A percentile compares a stretch with the other conserved stretches of the same genome.
Conservation (phyloP, 2,329 filamentous ascomycete species). For the Dactylellina sp. region DNA sequence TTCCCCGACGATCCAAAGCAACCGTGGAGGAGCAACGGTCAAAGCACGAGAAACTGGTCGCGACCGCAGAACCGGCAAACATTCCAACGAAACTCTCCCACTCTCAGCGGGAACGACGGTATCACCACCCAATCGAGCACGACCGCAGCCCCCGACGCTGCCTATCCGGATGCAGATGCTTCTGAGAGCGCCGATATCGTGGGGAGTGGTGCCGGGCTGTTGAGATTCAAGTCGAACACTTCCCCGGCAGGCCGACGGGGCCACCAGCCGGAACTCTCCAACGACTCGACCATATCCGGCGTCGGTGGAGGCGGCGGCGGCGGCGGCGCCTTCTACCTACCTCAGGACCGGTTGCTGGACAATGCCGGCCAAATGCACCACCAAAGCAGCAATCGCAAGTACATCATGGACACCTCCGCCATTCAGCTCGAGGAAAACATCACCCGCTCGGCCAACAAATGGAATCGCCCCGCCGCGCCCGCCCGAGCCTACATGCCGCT, state of each 20-base stretch:
- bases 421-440: constrained; percentile 54
- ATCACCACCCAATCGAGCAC: not conserved
- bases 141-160: constrained; percentile 24
- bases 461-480: constrained; percentile 38
- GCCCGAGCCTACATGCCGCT: constrained; percentile 43
- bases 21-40: constrained; percentile 29
- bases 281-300: constrained; percentile 44
- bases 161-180: constrained; percentile 26
- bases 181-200: constrained; percentile 19
- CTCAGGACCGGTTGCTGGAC: constrained; percentile 46
- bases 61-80: constrained; percentile 44
- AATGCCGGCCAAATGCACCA: constrained; percentile 32
- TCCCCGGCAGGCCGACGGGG: constrained; percentile 33
- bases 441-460: constrained; percentile 15
- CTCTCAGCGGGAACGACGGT: constrained; percentile 27
- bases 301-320: constrained; percentile 18
- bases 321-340: constrained; percentile 30
- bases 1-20: constrained; percentile 24
- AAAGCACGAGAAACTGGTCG: constrained; percentile 50
- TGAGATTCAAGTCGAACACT: constrained; percentile 37
- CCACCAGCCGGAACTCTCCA: constrained; percentile 52
- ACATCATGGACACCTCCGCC: constrained; percentile 43
- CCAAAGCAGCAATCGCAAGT: constrained; percentile 49
- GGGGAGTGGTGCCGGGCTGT: constrained; percentile 33
- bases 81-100: constrained; percentile 29